These are phyloP conservation scores for Gossypium ekmanianum DNA, from an alignment of 345 rosid genomes.

Conservation along the genomic window DNA sequence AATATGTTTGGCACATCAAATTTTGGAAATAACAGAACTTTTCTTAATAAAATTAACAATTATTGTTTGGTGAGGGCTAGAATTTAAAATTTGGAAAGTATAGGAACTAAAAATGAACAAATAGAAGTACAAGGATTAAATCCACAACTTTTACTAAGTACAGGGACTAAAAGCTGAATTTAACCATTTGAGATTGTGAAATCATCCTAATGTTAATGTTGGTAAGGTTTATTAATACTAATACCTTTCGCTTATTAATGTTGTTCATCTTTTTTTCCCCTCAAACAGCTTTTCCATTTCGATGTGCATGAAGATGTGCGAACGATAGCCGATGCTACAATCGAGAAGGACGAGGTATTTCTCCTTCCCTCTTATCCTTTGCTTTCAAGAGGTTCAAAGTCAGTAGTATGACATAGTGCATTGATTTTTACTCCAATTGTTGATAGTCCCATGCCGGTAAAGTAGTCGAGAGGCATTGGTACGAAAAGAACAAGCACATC, in stretches of 20 bases:
- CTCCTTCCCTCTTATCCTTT: neutral
- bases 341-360: slow-evolving; percentile 92
- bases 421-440: neutral
- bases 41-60: too few relatives aligned
- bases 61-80: too few relatives aligned
- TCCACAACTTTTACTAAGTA: too few relatives aligned
- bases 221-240: too few relatives aligned
- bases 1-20: too few relatives aligned
- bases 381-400: neutral
- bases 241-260: neutral
- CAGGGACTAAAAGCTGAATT: too few relatives aligned
- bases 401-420: neutral
- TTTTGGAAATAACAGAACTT: too few relatives aligned
- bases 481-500: slow-evolving; percentile 97
- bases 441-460: slow-evolving; percentile 96
- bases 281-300: slow-evolving; percentile 86
- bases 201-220: too few relatives aligned
- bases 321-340: slow-evolving; percentile 93
- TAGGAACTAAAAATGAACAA: too few relatives aligned
- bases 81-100: too few relatives aligned
- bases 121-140: too few relatives aligned
- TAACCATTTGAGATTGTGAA: too few relatives aligned
- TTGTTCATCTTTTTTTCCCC: neutral
- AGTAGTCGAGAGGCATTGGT: slow-evolving; percentile 99
- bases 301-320: slow-evolving; percentile 98